phyloP scores from a whole-genome alignment of 2,329 filamentous ascomycete species.

The Talaromyces sp. region DNA sequence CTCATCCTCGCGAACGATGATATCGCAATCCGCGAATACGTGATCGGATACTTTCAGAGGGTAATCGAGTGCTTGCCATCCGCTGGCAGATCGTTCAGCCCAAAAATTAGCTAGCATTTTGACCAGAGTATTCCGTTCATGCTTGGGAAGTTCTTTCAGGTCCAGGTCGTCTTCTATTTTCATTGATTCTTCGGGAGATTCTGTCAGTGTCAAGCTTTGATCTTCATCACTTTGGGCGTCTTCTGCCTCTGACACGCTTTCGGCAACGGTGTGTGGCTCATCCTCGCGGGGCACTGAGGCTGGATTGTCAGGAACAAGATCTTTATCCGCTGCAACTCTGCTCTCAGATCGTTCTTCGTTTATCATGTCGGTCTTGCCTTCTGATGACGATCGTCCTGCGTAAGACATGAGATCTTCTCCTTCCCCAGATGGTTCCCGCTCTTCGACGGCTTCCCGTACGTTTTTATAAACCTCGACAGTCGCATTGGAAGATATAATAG shows the following conservation, averaged over 20 bases:
- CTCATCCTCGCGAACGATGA: conserved; percentile 95
- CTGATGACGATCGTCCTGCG: conserved; percentile 25
- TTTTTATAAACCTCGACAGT: conserved; percentile 95
- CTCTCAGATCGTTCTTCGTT: conserved; percentile 25
- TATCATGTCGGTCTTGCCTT: conserved; percentile 24
- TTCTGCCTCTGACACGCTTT: conserved; percentile 61
- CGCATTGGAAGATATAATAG: conserved; percentile 86
- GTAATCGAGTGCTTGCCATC: conserved; percentile 89
- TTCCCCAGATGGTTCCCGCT: conserved; percentile 64
- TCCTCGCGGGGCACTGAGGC: conserved; percentile 40
- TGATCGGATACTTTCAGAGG: conserved; percentile 84
- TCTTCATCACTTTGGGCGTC: conserved; percentile 67
- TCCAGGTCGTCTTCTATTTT: conserved; percentile 53
- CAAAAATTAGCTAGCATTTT: conserved; percentile 97
- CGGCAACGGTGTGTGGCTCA: conserved; percentile 41
- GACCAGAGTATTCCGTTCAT: conserved; percentile 88
- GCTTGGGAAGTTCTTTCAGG: conserved; percentile 73
- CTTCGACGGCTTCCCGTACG: conserved; percentile 85
- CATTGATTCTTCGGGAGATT: conserved; percentile 50
- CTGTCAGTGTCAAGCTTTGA: conserved; percentile 60
- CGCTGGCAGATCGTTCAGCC: conserved; percentile 94
- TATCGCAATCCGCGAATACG: conserved; percentile 93
- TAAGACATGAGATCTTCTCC: conserved; percentile 42
- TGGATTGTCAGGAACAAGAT: conserved; percentile 29
- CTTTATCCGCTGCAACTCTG: conserved; percentile 27